A percentile compares a stretch with the other conserved stretches of the same genome.
phyloP scores from a whole-genome alignment of 257 asterid genomes.

The Solanum sejunctum region DNA sequence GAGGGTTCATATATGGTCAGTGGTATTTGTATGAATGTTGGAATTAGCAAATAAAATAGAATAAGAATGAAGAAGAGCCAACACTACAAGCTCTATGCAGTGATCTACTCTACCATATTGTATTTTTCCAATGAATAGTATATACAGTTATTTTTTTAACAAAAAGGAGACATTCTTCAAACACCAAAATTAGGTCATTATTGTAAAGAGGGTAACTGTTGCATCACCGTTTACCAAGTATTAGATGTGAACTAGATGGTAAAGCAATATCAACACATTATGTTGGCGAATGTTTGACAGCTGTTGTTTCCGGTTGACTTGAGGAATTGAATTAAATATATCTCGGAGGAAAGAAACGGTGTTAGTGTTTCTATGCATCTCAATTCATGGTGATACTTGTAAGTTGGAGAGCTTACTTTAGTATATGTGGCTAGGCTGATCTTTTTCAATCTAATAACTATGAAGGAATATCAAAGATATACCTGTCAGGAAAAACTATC shows the following conservation, averaged over 20 bases:
- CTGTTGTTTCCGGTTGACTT: neutral
- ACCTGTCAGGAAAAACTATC: neutral
- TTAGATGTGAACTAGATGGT: neutral
- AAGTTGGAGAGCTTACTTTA: neutral
- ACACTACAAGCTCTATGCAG: neutral
- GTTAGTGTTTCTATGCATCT: neutral
- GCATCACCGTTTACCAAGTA: neutral
- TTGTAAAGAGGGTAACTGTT: neutral
- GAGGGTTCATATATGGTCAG: neutral
- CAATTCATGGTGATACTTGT: neutral
- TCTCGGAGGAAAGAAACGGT: neutral
- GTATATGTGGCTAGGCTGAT: neutral
- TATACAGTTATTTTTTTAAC: neutral
- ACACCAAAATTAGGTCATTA: neutral
- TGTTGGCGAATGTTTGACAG: neutral
- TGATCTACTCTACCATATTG: neutral
- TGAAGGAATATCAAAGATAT: neutral
- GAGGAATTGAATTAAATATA: neutral
- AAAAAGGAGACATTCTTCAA: neutral
- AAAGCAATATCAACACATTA: neutral
- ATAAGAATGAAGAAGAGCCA: neutral
- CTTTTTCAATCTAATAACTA: neutral
- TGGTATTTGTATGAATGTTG: neutral
- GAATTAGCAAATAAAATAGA: neutral
- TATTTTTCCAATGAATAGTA: neutral